A percentile compares a stretch with the other conserved stretches of the same genome.
These are phyloP conservation scores for Diaporthe citrichinensis DNA, from an alignment of 2,329 filamentous ascomycete species.

Conservation along the genomic window DNA sequence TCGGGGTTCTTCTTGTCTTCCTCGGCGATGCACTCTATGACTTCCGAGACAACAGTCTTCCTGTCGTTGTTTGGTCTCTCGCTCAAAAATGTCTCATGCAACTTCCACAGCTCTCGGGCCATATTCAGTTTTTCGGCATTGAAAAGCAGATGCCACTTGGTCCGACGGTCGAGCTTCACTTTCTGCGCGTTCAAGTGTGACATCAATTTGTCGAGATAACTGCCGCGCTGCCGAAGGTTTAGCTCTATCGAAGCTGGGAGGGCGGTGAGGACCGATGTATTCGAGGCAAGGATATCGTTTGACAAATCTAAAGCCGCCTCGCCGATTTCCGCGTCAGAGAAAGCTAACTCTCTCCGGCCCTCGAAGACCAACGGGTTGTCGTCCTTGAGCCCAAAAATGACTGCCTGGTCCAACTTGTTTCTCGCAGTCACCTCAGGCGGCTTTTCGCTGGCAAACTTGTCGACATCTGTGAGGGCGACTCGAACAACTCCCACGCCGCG, in stretches of 20 bases:
- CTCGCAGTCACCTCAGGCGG: conserved; percentile 81
- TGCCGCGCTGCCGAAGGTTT: conserved; percentile 80
- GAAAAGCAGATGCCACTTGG: conserved; percentile 86
- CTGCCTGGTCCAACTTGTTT: conserved; percentile 92
- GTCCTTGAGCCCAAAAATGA: conserved; percentile 88
- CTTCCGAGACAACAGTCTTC: conserved; percentile 79
- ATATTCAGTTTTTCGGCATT: conserved; percentile 92
- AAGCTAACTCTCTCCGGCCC: conserved; percentile 75
- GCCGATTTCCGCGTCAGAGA: conserved; percentile 79
- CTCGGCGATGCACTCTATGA: conserved; percentile 82
- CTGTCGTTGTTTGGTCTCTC: conserved; percentile 72
- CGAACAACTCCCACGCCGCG: conserved; percentile 74
- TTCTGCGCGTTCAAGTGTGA: conserved; percentile 77
- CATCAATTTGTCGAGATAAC: conserved; percentile 82
- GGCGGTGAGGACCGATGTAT: conserved; percentile 79
- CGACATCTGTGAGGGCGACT: conserved; percentile 70
- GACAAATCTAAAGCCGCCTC: conserved; percentile 85
- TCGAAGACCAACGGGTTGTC: conserved; percentile 92
- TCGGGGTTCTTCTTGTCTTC: conserved; percentile 80
- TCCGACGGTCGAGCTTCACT: conserved; percentile 74
- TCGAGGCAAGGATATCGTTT: conserved; percentile 83
- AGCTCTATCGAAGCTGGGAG: conserved; percentile 83
- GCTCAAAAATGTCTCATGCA: conserved; percentile 79
- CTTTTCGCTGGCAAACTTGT: conserved; percentile 70
- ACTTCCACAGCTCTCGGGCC: conserved; percentile 83